Evolutionary conservation across 192 early-diverging fungal species (phyloP), one percentile per base, ranked within the genome.

Genomic region (Podila verticillata): DNA sequence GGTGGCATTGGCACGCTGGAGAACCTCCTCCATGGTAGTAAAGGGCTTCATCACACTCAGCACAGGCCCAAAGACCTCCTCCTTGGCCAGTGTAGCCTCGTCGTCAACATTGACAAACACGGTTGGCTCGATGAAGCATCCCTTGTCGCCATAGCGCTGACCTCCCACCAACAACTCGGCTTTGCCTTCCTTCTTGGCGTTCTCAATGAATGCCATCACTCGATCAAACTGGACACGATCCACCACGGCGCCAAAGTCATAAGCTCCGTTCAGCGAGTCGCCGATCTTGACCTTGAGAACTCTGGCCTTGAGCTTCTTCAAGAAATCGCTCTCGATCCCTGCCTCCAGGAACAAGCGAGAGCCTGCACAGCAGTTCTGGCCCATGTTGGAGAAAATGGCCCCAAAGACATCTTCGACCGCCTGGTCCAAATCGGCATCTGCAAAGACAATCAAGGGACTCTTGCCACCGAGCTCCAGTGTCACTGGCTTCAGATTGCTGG

Each of bases 11-110:
- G 93, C 92, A 57, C 84, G 85, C 59, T 87, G 78, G 22, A 96
- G 65, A 6, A 73, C 94, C 63, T 96, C 94, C 1, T 93, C 94
- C 48, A 91, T 87, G 13, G 86, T 87, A 26, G 87, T 84, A 66
- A 96, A 96, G 34, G 77, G 77, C 48, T 93, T 91, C 74, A 87
- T 75, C 6, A 96, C 84, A 57, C 86, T 87, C 9, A 93, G 89
- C 7, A 96, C 95, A 8, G 94, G 95, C n/a, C 94, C 94, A 84
- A 96, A 96, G 51, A 95, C 93, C 82, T 96, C 94, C 61, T 96
- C 93, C 64, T 89, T 80, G 48, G 90, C 84, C 26, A 93, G 82
- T 28, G 68, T 75, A 82, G 89, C 83, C 0, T 73, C 69, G 10
- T 90, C 86, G 48, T 86, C 66, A 19, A 87, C 87, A 68, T 90